Conservation (phyloP, 2,329 filamentous ascomycete species). For the Juglanconis oblonga region DNA sequence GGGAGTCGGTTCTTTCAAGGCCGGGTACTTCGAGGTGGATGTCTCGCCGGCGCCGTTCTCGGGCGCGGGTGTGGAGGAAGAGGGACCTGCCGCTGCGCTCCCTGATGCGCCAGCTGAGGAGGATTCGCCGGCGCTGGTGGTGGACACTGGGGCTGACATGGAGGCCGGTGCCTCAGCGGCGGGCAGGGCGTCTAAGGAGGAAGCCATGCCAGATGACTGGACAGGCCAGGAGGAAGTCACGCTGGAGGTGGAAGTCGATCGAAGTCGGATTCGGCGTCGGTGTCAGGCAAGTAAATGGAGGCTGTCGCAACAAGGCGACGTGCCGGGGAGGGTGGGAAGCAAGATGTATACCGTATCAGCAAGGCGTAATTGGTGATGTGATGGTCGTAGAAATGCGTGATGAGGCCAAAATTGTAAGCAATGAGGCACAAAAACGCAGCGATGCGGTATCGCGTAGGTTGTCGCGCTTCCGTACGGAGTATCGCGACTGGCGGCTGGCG, state of each 20-base stretch:
- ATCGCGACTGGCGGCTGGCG: constrained; percentile 6
- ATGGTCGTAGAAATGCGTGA: background rate
- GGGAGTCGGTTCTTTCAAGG: constrained; percentile 26
- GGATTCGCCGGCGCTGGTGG: constrained; percentile 8
- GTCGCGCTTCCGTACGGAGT: constrained; percentile 11
- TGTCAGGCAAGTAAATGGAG: background rate
- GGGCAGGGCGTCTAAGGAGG: constrained; percentile 7
- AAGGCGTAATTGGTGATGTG: background rate
- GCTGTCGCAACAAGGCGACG: constrained; percentile 15
- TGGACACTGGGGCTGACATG: background rate
- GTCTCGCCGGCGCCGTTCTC: constrained; percentile 21
- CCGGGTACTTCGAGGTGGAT: constrained; percentile 15
- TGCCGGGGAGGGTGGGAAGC: constrained; percentile 7
- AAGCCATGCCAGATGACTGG: constrained; percentile 15
- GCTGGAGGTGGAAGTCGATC: background rate
- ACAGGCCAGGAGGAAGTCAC: background rate
- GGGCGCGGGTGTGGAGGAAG: constrained; percentile 30
- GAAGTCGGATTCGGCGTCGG: background rate
- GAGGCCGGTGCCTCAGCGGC: constrained; percentile 6
- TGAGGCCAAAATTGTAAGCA: constrained; percentile 4
- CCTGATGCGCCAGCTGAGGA: constrained; percentile 11
- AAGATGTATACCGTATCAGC: background rate
- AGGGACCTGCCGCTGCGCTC: constrained; percentile 20
- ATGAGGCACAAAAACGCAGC: constrained; percentile 7
- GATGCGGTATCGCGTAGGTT: constrained; percentile 5